These are phyloP conservation scores for Ceratocystis diversiconidia DNA, from an alignment of 2,329 filamentous ascomycete genomes.

Conservation along the genomic window DNA sequence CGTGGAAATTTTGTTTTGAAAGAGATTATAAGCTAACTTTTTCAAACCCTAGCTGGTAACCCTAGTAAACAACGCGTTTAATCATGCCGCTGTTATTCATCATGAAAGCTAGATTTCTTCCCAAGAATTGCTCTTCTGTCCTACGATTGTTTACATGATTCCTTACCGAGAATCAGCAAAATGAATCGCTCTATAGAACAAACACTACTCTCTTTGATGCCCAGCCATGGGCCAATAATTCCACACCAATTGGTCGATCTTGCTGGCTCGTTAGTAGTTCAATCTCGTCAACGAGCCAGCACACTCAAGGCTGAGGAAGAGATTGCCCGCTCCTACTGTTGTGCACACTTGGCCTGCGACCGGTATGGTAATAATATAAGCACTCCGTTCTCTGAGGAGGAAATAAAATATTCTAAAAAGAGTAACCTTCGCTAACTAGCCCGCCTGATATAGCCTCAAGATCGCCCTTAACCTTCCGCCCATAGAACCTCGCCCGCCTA, in stretches of 20 bases:
- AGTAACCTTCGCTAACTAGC: background rate
- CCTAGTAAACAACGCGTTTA: background rate
- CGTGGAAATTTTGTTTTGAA: rapidly evolving
- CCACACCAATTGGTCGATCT: constrained; percentile 58
- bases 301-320: constrained; percentile 76
- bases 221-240: constrained; percentile 52
- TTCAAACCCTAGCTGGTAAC: background rate
- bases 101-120: too few relatives aligned
- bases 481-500: constrained; percentile 61
- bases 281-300: constrained; percentile 63
- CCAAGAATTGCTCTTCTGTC: too few relatives aligned
- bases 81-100: background rate
- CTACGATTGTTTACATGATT: background rate
- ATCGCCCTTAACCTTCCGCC: constrained; percentile 61
- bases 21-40: rapidly evolving
- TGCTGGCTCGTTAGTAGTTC: constrained; percentile 59
- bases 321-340: constrained; percentile 69
- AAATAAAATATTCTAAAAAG: background rate
- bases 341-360: constrained; percentile 80
- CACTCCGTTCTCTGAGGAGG: background rate
- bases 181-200: constrained; percentile 69
- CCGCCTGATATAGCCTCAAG: constrained; percentile 47
- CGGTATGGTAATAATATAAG: constrained; percentile 35
- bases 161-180: constrained; percentile 12
- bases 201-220: constrained; percentile 57